Conservation (phyloP, 176 grass and related monocot species). For the Stipa capillata region DNA sequence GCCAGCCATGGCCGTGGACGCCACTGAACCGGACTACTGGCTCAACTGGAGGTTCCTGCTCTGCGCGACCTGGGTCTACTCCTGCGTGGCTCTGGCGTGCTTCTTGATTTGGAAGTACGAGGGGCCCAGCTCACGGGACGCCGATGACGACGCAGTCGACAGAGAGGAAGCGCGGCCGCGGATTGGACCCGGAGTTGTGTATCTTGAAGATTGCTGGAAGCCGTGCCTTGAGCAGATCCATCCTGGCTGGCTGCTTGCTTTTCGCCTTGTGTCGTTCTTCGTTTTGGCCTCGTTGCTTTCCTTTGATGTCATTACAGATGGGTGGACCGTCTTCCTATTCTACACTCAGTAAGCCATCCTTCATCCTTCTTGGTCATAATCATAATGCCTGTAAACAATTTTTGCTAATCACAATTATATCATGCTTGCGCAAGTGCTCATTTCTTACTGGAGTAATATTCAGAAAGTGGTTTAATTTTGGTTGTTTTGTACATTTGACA, state of each 20-base stretch:
- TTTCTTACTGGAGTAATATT: background rate
- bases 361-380: background rate
- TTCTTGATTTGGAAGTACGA: conserved; percentile 54
- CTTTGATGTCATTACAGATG: conserved; percentile 40
- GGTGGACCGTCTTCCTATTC: conserved; percentile 53
- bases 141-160: background rate
- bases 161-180: background rate
- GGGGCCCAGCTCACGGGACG: background rate
- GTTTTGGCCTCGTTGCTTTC: conserved; percentile 33
- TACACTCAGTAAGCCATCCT: conserved; percentile 68
- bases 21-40: conserved; percentile 42
- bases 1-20: conserved; percentile 37
- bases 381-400: background rate
- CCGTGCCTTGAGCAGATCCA: conserved; percentile 58
- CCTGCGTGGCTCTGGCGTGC: conserved; percentile 30
- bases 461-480: background rate
- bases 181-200: conserved; percentile 19
- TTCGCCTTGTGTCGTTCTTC: conserved; percentile 46
- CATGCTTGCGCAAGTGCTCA: background rate
- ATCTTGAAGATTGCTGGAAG: conserved; percentile 60
- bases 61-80: conserved; percentile 41
- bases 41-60: conserved; percentile 57
- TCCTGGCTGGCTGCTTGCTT: conserved; percentile 67
- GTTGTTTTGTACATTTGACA: conserved; percentile 24
- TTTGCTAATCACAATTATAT: too few species aligned